Percentiles rank a stretch among this genome's conserved stretches.
phyloP scores from a whole-genome alignment of 1,139 yeast species.

The Kluyveromyces marxianus region DNA sequence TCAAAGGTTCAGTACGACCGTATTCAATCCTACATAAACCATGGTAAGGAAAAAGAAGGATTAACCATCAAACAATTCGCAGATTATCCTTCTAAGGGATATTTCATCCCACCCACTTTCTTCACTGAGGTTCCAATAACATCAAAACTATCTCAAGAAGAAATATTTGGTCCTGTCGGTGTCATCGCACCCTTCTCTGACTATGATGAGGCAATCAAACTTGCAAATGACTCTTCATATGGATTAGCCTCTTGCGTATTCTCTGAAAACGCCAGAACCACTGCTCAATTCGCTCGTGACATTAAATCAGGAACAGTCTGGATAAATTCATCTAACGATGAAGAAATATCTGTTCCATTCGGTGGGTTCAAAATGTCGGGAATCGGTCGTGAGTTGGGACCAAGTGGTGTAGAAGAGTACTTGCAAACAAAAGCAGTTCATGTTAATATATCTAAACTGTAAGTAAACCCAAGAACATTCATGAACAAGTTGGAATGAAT shows the following conservation, averaged over 20 bases:
- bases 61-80: conserved; percentile 42
- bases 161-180: conserved; percentile 91
- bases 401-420: conserved; percentile 68
- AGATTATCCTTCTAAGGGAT: conserved; percentile 43
- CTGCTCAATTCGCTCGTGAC: conserved; percentile 54
- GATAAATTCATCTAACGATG: conserved; percentile 78
- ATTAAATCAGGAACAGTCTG: conserved; percentile 80
- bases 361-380: conserved; percentile 83
- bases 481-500: no score
- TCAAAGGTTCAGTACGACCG: conserved; percentile 54
- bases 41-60: conserved; percentile 58
- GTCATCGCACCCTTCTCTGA: conserved; percentile 63
- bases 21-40: conserved; percentile 49
- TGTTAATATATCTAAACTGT: conserved; percentile 37
- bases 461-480: neutral
- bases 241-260: conserved; percentile 80
- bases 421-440: conserved; percentile 77
- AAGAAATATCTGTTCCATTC: conserved; percentile 70
- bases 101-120: conserved; percentile 60
- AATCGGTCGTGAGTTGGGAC: conserved; percentile 82
- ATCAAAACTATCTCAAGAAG: conserved; percentile 57
- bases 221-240: conserved; percentile 68
- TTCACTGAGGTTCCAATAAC: conserved; percentile 54
- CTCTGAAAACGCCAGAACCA: conserved; percentile 53
- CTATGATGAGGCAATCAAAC: conserved; percentile 61